Evolutionary conservation across 225 moss, liverwort and hornwort genomes (phyloP).

Genomic region (Marchantia paleacea): DNA sequence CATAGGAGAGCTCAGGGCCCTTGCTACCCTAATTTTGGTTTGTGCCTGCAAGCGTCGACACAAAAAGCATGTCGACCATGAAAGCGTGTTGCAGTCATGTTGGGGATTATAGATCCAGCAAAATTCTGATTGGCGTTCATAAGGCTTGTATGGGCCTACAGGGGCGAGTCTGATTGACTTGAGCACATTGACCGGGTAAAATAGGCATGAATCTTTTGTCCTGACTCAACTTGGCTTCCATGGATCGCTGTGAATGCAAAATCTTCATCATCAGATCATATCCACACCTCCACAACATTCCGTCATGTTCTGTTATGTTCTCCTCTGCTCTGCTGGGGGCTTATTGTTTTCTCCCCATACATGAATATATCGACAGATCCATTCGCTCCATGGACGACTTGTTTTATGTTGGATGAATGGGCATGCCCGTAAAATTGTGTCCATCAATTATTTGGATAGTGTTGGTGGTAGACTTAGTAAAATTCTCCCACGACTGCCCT

Average conservation of each 20-base stretch:
- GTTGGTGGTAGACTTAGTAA: background rate
- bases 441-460: background rate
- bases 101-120: background rate
- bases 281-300: conserved; percentile 6
- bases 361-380: too few species aligned
- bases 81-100: background rate
- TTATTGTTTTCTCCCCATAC: too few species aligned
- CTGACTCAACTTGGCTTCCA: background rate
- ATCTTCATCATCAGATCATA: background rate
- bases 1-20: too few species aligned
- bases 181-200: background rate
- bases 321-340: too few species aligned
- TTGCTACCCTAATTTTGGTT: too few species aligned
- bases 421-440: background rate
- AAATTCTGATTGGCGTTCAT: background rate
- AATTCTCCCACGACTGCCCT: background rate
- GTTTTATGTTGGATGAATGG: background rate
- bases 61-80: background rate
- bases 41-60: background rate
- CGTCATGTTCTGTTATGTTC: background rate
- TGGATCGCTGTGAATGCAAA: background rate
- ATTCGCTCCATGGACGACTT: background rate
- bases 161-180: background rate
- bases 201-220: background rate
- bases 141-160: too few species aligned